Percentiles rank a stretch among this genome's conserved stretches.
phyloP scores from a whole-genome alignment of 345 rosid genomes.

The Salix udensis region DNA sequence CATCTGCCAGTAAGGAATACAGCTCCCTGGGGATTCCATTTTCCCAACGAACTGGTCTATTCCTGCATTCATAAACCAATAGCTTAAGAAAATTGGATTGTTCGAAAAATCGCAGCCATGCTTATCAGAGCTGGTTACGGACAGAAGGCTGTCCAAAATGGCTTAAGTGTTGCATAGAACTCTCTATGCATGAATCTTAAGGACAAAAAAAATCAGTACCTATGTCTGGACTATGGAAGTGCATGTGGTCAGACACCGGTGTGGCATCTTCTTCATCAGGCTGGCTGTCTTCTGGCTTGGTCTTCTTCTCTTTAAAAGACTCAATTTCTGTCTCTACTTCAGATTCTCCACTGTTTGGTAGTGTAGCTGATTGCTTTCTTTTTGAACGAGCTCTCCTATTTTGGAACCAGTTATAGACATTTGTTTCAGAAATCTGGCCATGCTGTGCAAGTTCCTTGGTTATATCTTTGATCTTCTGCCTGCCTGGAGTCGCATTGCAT shows the following conservation, averaged over 20 bases:
- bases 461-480: slow-evolving; percentile 56
- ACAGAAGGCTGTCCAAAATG: not conserved
- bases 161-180: not conserved
- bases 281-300: slow-evolving; percentile 25
- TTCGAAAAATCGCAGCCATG: not conserved
- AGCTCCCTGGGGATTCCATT: slow-evolving; percentile 24
- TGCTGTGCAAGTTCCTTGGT: slow-evolving; percentile 44
- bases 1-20: slow-evolving; percentile 20
- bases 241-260: slow-evolving; percentile 4
- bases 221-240: slow-evolving; percentile 14
- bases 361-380: slow-evolving; percentile 38
- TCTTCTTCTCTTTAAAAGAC: slow-evolving; percentile 32
- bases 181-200: not conserved
- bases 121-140: not conserved
- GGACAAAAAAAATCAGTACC: not conserved
- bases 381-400: slow-evolving; percentile 73
- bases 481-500: slow-evolving; percentile 52
- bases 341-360: slow-evolving; percentile 13
- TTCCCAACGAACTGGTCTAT: slow-evolving; percentile 46
- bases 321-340: slow-evolving; percentile 27
- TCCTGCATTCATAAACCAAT: slow-evolving; percentile 33
- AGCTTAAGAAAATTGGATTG: not conserved
- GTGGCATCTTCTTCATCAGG: slow-evolving; percentile 5
- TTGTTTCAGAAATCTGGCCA: slow-evolving; percentile 65
- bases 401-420: slow-evolving; percentile 81